Base-by-base conservation (phyloP, 2,329 filamentous ascomycete species). In the Penicillium digitatum region DNA sequence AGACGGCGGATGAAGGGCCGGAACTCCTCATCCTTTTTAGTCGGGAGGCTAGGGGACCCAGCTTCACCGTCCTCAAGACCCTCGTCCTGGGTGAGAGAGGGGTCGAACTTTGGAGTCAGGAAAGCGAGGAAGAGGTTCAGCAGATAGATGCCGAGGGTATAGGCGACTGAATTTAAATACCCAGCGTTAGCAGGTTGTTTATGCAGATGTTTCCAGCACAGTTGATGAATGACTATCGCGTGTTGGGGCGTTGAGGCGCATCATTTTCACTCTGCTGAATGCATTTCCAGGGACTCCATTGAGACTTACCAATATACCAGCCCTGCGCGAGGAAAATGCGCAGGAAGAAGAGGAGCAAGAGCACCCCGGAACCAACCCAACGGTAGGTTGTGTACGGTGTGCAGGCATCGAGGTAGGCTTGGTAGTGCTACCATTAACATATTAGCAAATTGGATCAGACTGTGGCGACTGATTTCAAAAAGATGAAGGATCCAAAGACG, bases 101-200 rank as follows among this genome's bases (percentile, higher is more conserved):
- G 94, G 79, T 99, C 94, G 80, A 99, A 97, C 80, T 99, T 99
- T 67, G 94, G 94, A 71, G 93, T 90, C 52, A 99, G 83, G 81
- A 99, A 99, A 66, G 94, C 94, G 72, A 99, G 90, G 83, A 99
- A 99, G 58, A 99, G 86, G 79, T 99, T 99, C 59, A 99, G 87
- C 45, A 99, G 89, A 81, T 99, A 99, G 77, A 99, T 99, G 66
- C 93, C 94, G 53, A 99, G 86, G 35, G 93, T 94, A 76, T 99
- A 99, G 65, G 92, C 93, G 68, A 99, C 94, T 95, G 38, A 9
- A 16, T 32, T 32, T 55, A 48, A 48, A 55, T 48, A 32, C 46
- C 46, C n/a, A 39, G 29, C 8, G 39, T 59, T 46, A 45, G 44
- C 42, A 22, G 14, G 44, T 51, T 60, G 46, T 47, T 54, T 53